A percentile compares a stretch with the other conserved stretches of the same genome.
These are phyloP conservation scores for Hypoxylon perforatum DNA, from an alignment of 495 filamentous ascomycete genomes.

Conservation along the genomic window DNA sequence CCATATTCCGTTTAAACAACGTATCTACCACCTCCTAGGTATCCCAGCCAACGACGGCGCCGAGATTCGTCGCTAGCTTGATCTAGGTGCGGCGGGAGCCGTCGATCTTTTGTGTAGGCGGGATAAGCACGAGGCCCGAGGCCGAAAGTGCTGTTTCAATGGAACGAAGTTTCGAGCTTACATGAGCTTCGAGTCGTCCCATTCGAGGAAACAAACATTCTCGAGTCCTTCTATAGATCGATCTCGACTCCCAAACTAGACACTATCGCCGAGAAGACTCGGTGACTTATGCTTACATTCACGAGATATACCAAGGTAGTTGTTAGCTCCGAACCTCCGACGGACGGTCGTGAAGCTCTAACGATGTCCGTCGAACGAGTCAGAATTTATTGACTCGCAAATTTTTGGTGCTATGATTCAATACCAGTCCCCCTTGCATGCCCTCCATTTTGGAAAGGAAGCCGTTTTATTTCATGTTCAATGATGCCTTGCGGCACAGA, in stretches of 20 bases:
- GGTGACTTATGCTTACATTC: neutral
- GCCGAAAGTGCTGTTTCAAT: too few relatives aligned
- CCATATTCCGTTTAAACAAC: neutral
- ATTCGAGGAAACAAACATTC: slow-evolving; percentile 2
- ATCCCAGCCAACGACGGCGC: too few relatives aligned
- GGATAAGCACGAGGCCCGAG: neutral
- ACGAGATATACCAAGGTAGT: neutral
- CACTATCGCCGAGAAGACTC: neutral
- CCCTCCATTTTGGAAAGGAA: slow-evolving; percentile 12
- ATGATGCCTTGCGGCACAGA: slow-evolving; percentile 5
- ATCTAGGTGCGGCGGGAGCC: neutral
- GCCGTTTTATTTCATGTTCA: neutral
- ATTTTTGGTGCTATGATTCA: slow-evolving; percentile 18
- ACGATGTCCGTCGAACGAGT: slow-evolving; percentile 8
- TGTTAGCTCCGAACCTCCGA: slow-evolving; percentile 25
- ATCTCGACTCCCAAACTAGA: neutral
- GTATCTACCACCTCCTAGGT: neutral
- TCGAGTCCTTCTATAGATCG: neutral
- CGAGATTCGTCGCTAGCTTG: neutral
- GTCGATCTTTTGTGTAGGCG: neutral
- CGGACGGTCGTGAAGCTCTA: neutral
- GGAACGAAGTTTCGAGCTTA: neutral
- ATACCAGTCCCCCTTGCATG: slow-evolving; percentile 34
- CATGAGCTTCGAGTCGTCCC: neutral
- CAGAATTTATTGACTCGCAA: slow-evolving; percentile 6